Evolutionary conservation across 257 asterid genomes (phyloP), one percentile per base, ranked within the genome.

Genomic region (Misopates orontium): DNA sequence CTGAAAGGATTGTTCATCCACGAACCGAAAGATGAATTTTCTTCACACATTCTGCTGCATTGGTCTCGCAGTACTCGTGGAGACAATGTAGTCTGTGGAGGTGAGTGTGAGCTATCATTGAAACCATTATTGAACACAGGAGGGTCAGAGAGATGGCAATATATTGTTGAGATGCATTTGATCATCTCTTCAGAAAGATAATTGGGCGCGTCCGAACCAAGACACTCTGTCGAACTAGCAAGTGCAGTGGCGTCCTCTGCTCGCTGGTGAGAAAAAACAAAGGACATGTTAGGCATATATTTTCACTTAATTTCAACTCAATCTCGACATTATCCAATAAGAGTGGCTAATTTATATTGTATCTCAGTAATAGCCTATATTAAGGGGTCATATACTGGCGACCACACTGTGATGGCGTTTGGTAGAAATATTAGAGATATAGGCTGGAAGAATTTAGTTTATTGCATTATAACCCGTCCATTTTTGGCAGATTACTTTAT

Each of bases 111-210:
- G 58, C 68, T 15, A 10, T 69, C 71, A 68, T 42, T 56, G 59
- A 62, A 69, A 57, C 71, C 83, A 24, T 65, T 71, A 28, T 47
- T 32, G 56, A 51, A 18, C 67, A 77, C 67, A n/a, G 89, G 96
- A 39, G 95, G 87, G 55, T 84, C 86, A 9, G 95, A 84, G 12
- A 93, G 84, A 51, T 80, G 94, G 58, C 69, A 78, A 66, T 84
- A 90, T 60, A 90, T 67, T 22, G 88, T 80, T 36, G 99, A 84
- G 67, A 93, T 87, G 85, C 89, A 80, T 69, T 83, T 93, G 75
- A 90, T 78, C 90, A 93, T 93, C 85, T 90, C 96, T 80, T 87
- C 99, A 0, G 97, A 90, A 2, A 93, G 73, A 72, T 68, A 64
- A 62, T 85, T 88, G 17, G 95, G 90, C 2, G 81, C 77, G 60